Evolutionary conservation across 495 filamentous ascomycete species (phyloP), one percentile per base, ranked within the genome.

Genomic region (Daldinia loculata): DNA sequence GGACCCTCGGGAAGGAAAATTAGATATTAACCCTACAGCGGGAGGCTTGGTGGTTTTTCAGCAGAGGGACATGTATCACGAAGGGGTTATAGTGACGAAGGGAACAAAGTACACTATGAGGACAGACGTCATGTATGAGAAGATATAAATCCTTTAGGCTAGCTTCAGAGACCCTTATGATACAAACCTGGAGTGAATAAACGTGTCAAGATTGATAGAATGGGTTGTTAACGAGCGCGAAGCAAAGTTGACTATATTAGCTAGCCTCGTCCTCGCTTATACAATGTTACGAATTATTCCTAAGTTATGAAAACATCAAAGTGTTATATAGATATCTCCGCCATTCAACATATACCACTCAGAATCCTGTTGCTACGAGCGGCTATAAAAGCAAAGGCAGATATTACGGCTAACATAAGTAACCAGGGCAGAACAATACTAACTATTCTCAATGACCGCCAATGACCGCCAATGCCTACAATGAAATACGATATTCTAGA

Each of bases 41-140:
- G 92, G 92, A 0, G 81, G 90, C 8, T 84, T 93, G 19, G 82
- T 96, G 39, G 83, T 95, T 30, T 96, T 95, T 70, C 92, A 95
- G 77, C 93, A 95, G 58, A 71, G 79, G 4, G 71, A 82, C 36
- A 79, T 96, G 56, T 57, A 89, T 61, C 93, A 95, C 75, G 84
- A 85, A 30, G 93, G 93, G 0, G 91, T 89, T 59, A 88, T 91
- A 67, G 91, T 95, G 7, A 76, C 81, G 27, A 75, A 78, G 12
- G 92, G 92, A 0, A 80, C 83, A 2, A 95, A 95, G 78, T 90
- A 89, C 72, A 94, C 90, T 0, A 84, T 95, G 80, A 82, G 92
- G 72, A 90, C 88, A 11, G 93, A 95, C 80, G 69, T 94, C 19
- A 87, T 94, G 89, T 95, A 92, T 71, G 74, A 82, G 22, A 72